Evolutionary conservation across 108 stramenopile genomes (phyloP).

Genomic region (Discostella stelligeroides): DNA sequence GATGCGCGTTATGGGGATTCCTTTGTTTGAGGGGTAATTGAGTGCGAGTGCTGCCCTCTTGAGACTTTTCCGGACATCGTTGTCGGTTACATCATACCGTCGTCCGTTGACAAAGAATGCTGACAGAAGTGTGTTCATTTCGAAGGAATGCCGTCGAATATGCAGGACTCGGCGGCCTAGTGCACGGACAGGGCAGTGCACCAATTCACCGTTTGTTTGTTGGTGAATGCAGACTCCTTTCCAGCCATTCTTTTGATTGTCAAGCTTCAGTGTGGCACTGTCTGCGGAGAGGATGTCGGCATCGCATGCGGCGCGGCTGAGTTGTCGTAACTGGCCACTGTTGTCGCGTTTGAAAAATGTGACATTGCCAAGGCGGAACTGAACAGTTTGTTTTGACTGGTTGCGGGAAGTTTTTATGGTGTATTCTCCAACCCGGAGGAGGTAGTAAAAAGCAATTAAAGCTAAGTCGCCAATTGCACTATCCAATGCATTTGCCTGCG

Average conservation of each 20-base stretch:
- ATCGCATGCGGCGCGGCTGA: background rate
- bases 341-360: background rate
- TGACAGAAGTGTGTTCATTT: background rate
- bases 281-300: background rate
- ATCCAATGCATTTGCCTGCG: background rate
- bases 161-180: constrained; percentile 1
- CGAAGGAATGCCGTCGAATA: background rate
- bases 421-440: constrained; percentile 6
- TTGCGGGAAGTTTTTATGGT: background rate
- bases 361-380: background rate
- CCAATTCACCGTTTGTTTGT: no score
- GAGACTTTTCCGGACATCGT: no score
- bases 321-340: background rate
- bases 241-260: no score
- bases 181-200: no score
- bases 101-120: background rate
- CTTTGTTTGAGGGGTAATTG: no score
- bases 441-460: constrained; percentile 8
- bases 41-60: background rate
- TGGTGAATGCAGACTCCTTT: no score
- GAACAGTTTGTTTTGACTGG: constrained; percentile 5
- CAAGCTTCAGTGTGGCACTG: no score
- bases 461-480: background rate
- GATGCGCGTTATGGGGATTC: no score
- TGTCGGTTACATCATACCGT: no score